Evolutionary conservation across 306 rosid genomes (phyloP).

Genomic region (Cicer arietinum): DNA sequence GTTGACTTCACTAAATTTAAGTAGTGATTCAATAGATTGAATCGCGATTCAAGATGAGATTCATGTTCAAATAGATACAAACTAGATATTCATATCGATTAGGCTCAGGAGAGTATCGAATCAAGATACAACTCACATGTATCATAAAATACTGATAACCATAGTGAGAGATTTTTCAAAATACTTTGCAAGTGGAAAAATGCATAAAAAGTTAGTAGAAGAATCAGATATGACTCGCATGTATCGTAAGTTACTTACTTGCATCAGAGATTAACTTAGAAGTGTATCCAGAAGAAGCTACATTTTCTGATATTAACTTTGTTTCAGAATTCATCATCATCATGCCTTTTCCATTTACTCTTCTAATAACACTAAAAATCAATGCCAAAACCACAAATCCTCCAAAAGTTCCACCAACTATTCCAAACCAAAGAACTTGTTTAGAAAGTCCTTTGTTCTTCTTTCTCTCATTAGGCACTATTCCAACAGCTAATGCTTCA

Average conservation of each 20-base stretch:
- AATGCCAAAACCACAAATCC: constrained; percentile 53
- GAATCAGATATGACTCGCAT: too few species aligned
- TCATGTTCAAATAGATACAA: too few species aligned
- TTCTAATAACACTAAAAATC: constrained; percentile 55
- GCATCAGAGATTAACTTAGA: constrained; percentile 77
- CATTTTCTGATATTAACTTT: constrained; percentile 67
- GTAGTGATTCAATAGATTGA: too few species aligned
- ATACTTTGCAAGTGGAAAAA: constrained; percentile 21
- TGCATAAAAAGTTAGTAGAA: background rate
- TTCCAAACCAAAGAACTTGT: constrained; percentile 47
- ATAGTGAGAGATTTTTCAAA: background rate
- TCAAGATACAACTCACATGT: background rate
- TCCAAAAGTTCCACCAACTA: constrained; percentile 64
- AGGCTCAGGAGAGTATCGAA: too few species aligned
- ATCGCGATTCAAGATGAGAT: too few species aligned
- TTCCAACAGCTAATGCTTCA: constrained; percentile 94
- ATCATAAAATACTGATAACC: background rate
- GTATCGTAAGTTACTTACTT: constrained; percentile 49
- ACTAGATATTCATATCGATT: too few species aligned
- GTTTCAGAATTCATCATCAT: constrained; percentile 57
- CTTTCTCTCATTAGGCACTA: constrained; percentile 57
- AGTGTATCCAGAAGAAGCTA: constrained; percentile 66
- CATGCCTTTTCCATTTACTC: constrained; percentile 45
- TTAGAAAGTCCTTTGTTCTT: constrained; percentile 58
- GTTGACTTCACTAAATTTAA: too few species aligned